A percentile compares a stretch with the other conserved stretches of the same genome.
Conservation (phyloP, 106 monocot genomes). For the Xerophyta viscosa region DNA sequence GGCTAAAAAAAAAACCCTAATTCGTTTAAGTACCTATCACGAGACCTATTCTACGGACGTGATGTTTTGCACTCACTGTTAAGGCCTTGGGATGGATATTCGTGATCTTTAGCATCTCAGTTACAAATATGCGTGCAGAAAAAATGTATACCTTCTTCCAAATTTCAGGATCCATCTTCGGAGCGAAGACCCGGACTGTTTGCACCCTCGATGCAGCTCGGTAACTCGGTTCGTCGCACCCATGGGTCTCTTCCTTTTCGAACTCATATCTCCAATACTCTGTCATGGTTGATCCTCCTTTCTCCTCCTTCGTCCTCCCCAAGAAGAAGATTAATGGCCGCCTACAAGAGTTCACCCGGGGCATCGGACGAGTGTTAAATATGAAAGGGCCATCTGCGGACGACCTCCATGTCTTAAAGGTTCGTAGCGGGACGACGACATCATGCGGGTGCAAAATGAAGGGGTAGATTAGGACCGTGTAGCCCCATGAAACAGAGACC, state of each 20-base stretch:
- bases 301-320: conserved; percentile 10
- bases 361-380: conserved; percentile 51
- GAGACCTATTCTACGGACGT: too few species aligned
- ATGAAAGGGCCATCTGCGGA: conserved; percentile 52
- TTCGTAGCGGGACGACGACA: conserved; percentile 41
- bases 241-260: neutral
- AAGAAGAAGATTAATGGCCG: conserved; percentile 46
- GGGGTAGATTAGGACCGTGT: conserved; percentile 67
- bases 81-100: too few species aligned
- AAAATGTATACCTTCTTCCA: conserved; percentile 33
- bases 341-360: conserved; percentile 19
- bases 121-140: too few species aligned
- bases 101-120: too few species aligned
- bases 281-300: neutral
- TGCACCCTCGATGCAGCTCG: conserved; percentile 22
- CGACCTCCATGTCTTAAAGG: conserved; percentile 66
- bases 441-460: conserved; percentile 19
- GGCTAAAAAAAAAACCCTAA: too few species aligned
- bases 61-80: too few species aligned
- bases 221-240: conserved; percentile 17
- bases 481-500: conserved; percentile 84
- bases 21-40: too few species aligned
- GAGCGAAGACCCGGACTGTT: conserved; percentile 40
- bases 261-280: neutral
- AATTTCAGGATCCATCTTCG: conserved; percentile 31